Evolutionary conservation across 225 moss, liverwort and hornwort genomes (phyloP), one percentile per base, ranked within the genome.

Genomic region (Marchantia polymorpha): DNA sequence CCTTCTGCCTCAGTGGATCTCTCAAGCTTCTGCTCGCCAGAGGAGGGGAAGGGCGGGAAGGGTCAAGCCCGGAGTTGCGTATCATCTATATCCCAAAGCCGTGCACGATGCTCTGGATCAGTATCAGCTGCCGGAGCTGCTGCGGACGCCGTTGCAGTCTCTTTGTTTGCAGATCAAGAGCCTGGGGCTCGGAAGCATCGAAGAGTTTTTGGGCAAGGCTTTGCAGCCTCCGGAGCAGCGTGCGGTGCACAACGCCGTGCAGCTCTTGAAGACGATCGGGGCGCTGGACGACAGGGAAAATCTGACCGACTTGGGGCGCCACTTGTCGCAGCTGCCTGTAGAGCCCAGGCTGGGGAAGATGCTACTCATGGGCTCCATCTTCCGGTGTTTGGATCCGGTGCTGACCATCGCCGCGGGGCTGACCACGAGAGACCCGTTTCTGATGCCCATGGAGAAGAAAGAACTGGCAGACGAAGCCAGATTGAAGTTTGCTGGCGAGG

Each of bases 131-230:
- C 95, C 99, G 71, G 99, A 99, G 87, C 90, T 99, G 30, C 89
- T 99, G 52, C 91, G 99, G 69, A 99, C 99, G 59, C 99, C 99
- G 12, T 88, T 99, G 81, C 99, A 99, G 85, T 92, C 99, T 20
- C 86, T 99, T 23, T 99, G 99, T 85, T 86, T 99, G 64, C 95
- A 95, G 83, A 99, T 99, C 75, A 99, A 95, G 86, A 99, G 99
- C 78, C 83, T 99, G 54, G 92, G 90, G 31, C 86, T 99, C 14
- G 99, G 93, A 61, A 92, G 93, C 75, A 90, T 99, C 74, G 85
- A 89, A 50, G 89, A 92, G 79, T 99, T 99, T 81, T 69, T 99
- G 61, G 90, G 95, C 0, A 90, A 91, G 48, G 99, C 99, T 20
- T 82, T 99, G 23, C 99, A 99, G 77, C 95, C 99, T 71, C 99